These are phyloP conservation scores for Fusarium temperatum DNA, from an alignment of 2,329 filamentous ascomycete species.

Conservation along the genomic window DNA sequence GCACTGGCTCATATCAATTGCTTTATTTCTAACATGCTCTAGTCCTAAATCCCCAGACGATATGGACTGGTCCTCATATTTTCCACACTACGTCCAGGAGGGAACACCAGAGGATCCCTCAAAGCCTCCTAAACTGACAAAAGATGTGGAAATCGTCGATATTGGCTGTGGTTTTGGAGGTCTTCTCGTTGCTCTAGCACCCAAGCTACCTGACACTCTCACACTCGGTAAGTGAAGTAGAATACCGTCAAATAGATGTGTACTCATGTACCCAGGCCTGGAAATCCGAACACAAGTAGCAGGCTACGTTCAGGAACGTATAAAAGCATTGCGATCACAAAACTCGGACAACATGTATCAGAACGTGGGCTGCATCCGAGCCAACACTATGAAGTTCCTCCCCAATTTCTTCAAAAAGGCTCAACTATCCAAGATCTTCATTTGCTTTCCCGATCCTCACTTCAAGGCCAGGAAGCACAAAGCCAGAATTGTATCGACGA, in stretches of 20 bases:
- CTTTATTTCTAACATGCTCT: constrained; percentile 17
- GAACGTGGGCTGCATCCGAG: constrained; percentile 88
- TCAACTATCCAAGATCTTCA: constrained; percentile 91
- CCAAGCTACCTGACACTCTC: constrained; percentile 81
- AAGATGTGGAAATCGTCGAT: constrained; percentile 90
- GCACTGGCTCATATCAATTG: neutral
- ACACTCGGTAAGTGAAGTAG: constrained; percentile 72
- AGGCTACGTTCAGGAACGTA: constrained; percentile 88
- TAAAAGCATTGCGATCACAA: constrained; percentile 80
- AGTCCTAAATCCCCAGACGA: constrained; percentile 81
- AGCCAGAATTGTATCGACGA: constrained; percentile 88
- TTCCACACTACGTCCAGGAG: constrained; percentile 73
- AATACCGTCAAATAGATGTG: neutral
- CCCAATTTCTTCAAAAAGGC: constrained; percentile 90
- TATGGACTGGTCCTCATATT: constrained; percentile 93
- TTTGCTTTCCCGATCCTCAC: constrained; percentile 98
- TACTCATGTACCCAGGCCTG: constrained; percentile 66
- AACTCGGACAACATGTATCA: constrained; percentile 71
- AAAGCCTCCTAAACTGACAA: constrained; percentile 48
- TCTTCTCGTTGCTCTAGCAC: constrained; percentile 84
- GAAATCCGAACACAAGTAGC: constrained; percentile 93
- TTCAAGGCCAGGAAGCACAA: constrained; percentile 99
- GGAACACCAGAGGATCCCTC: constrained; percentile 45
- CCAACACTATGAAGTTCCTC: constrained; percentile 99
- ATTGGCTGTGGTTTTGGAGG: constrained; percentile 98